phyloP scores from a whole-genome alignment of 371 early-diverging fungal genomes.

The Gilbertella persicaria region DNA sequence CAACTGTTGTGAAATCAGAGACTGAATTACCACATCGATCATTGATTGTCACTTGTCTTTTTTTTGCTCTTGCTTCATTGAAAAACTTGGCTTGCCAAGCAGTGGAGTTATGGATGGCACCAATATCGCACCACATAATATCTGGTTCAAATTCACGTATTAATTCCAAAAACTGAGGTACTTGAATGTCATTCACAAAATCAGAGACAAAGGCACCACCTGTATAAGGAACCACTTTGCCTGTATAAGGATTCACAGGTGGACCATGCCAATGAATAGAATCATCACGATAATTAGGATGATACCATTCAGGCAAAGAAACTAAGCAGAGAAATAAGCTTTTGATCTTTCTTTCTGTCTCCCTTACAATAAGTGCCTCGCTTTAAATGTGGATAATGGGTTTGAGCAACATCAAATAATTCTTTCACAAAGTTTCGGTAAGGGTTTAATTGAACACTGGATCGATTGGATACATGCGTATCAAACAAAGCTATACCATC shows the following conservation, averaged over 20 bases:
- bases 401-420: slow-evolving; percentile 20
- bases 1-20: slow-evolving; percentile 21
- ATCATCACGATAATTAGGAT: slow-evolving; percentile 28
- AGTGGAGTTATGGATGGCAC: slow-evolving; percentile 40
- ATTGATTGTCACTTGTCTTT: slow-evolving; percentile 22
- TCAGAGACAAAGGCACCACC: slow-evolving; percentile 15
- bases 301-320: slow-evolving; percentile 44
- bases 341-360: background rate
- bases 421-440: slow-evolving; percentile 32
- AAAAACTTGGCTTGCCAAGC: slow-evolving; percentile 33
- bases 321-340: slow-evolving; percentile 18
- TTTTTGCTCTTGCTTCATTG: slow-evolving; percentile 16
- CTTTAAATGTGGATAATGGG: slow-evolving; percentile 25
- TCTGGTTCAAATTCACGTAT: slow-evolving; percentile 28
- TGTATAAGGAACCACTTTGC: slow-evolving; percentile 18
- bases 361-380: slow-evolving; percentile 37
- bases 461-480: slow-evolving; percentile 29
- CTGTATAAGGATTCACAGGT: slow-evolving; percentile 33
- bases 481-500: slow-evolving; percentile 40
- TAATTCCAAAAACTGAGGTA: slow-evolving; percentile 36
- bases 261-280: slow-evolving; percentile 28
- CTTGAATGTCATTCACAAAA: slow-evolving; percentile 39
- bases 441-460: slow-evolving; percentile 21
- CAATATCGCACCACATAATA: slow-evolving; percentile 45
- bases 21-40: slow-evolving; percentile 22